Evolutionary conservation across 192 early-diverging fungal species (phyloP), one percentile per base, ranked within the genome.

Genomic region (Coemansia sp.): DNA sequence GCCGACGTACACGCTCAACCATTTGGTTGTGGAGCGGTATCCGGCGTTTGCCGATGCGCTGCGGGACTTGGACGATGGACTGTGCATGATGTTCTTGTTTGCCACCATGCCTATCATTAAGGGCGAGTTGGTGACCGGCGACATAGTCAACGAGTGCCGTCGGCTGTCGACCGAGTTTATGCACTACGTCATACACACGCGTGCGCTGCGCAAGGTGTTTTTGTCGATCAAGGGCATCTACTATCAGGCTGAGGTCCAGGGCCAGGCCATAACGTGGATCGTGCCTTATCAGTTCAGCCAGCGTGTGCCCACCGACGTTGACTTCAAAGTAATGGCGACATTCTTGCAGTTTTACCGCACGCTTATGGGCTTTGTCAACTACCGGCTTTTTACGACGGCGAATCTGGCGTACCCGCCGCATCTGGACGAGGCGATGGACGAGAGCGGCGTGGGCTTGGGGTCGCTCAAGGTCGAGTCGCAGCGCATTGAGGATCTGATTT

Each of bases 161-260:
- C 84, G 89, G 6, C 72, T 98, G 64, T 82, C 88, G n/a, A 85
- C 87, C 25, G 95, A 99, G 83, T 99, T 97, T 78, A 93, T 94
- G 78, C 91, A 93, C 72, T 96, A 94, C 66, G 84, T 97, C 5
- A 85, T 96, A 63, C 82, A 88, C 50, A 83, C 90, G 39, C 84
- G 88, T 53, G 81, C 86, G 60, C 79, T 99, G 59, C 89, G 90
- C 58, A 94, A 94, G 74, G 87, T 89, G 24, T 99, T 99, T 75
- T 81, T 99, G 51, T 94, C 93, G 11, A 97, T 99, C 88, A 99
- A 99, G 84, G 97, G 97, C 53, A 97, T 99, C 75, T 99, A 99
- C 82, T 99, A 97, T 81, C 94, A 97, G 83, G 94, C 92, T n/a
- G 94, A 97, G 56, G 91, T 99, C 75, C 88, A 92, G 75, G 97